These are phyloP conservation scores for Solanum dulcamara DNA, from an alignment of 257 asterid species.

Conservation along the genomic window DNA sequence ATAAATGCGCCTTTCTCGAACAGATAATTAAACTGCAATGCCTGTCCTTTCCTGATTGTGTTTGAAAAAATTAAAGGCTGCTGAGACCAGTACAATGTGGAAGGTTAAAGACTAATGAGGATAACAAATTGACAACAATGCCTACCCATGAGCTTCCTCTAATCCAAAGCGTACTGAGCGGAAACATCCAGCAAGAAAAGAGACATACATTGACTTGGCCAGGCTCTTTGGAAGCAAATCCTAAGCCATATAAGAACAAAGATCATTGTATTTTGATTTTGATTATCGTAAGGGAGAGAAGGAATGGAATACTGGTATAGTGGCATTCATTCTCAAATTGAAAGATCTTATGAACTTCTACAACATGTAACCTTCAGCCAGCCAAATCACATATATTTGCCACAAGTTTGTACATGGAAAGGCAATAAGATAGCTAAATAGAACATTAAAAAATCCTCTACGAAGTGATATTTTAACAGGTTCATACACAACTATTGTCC, in stretches of 20 bases:
- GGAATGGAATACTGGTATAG: not conserved
- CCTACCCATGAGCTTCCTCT: conserved; percentile 93
- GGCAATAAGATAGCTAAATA: not conserved
- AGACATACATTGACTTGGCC: conserved; percentile 80
- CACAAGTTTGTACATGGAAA: not conserved
- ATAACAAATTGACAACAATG: not conserved
- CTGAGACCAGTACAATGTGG: not conserved
- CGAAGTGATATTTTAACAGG: not conserved
- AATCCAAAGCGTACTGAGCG: conserved; percentile 94
- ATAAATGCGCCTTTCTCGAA: conserved; percentile 70
- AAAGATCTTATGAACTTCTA: not conserved
- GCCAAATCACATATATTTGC: not conserved
- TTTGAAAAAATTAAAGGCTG: not conserved
- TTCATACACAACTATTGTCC: not conserved
- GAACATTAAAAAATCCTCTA: not conserved
- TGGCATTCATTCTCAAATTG: not conserved
- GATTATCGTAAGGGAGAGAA: not conserved
- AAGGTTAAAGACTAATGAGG: not conserved
- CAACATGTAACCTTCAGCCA: not conserved
- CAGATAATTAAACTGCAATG: conserved; percentile 82
- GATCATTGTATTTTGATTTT: not conserved
- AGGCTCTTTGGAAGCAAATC: conserved; percentile 51
- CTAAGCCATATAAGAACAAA: conserved; percentile 22
- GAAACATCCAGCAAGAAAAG: conserved; percentile 93
- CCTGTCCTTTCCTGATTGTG: conserved; percentile 82